Evolutionary conservation across 139 green algal genomes (phyloP), one percentile per base, ranked within the genome.

Genomic region (Micromonas pusilla): DNA sequence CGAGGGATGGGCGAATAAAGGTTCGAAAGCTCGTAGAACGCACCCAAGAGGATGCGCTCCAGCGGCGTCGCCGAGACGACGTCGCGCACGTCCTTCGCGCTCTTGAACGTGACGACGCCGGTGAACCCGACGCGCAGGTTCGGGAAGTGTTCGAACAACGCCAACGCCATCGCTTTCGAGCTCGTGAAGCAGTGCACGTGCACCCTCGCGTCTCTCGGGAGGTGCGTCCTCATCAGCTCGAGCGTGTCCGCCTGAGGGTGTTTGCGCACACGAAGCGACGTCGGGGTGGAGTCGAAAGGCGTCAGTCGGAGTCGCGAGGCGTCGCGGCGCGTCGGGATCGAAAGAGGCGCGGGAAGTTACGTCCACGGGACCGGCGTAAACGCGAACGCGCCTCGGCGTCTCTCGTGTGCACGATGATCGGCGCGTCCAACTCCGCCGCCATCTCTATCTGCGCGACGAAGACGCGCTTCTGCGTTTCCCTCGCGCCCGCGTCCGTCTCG

Each of bases 141-240:
- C 30, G 72, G 72, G 30, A 70, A 78, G 20, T 34, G 19, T 16
- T 45, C 45, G 30, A 78, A 28, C 2, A 78, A 52, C 72, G n/a
- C 52, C 28, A 26, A 23, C 1, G 72, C 72, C 3, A 78, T 45
- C 1, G 25, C 23, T 3, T 16, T 20, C 1, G 31, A 39, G 3
- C 33, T 45, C n/a, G 72, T 78, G 52, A 78, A 78, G 53, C 72
- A 78, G 52, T 78, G 72, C 28, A 78, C 72, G 72, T 78, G 72
- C 28, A 78, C 32, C 9, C 53, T 26, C 16, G 28, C 28, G 3
- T 68, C 28, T 25, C 26, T 25, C 3, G 26, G 52, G 4, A 66
- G 28, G 33, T 78, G 52, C 28, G 25, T 20, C 1, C 52, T 21
- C 72, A 78, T 78, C 0, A 78, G n/a, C n/a, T 52, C 52, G 1